Conservation (phyloP, 768 basidiomycete species). For the Tricholoma flavovirens region DNA sequence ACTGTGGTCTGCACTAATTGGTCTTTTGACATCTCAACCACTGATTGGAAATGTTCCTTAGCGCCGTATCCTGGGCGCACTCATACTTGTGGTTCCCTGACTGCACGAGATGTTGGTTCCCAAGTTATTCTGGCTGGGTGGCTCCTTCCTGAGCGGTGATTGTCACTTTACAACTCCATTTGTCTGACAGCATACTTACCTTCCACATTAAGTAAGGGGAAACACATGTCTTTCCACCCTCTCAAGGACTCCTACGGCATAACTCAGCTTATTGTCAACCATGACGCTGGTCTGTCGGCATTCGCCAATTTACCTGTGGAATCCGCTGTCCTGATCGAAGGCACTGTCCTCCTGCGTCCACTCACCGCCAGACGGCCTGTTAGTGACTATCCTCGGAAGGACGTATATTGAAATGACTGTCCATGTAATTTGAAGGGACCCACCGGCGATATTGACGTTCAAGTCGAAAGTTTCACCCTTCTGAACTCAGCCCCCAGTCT, state of each 20-base stretch:
- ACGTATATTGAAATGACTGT: constrained; percentile 9
- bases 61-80: constrained; percentile 58
- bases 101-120: constrained; percentile 43
- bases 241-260: constrained; percentile 75
- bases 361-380: constrained; percentile 56
- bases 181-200: constrained; percentile 27
- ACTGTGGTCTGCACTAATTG: constrained; percentile 28
- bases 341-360: constrained; percentile 64
- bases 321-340: constrained; percentile 72
- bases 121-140: constrained; percentile 74
- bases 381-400: constrained; percentile 21
- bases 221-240: constrained; percentile 77
- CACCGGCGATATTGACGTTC: constrained; percentile 78
- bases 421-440: constrained; percentile 34
- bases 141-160: constrained; percentile 78
- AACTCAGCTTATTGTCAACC: constrained; percentile 71
- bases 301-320: constrained; percentile 69
- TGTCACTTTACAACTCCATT: constrained; percentile 27
- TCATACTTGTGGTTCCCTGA: constrained; percentile 59
- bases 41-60: constrained; percentile 23
- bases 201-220: constrained; percentile 54
- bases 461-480: constrained; percentile 60
- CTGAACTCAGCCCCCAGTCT: constrained; percentile 76
- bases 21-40: constrained; percentile 7
- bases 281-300: constrained; percentile 30